Conservation (phyloP, 2,329 filamentous ascomycete species). For the Fusarium multiceps region DNA sequence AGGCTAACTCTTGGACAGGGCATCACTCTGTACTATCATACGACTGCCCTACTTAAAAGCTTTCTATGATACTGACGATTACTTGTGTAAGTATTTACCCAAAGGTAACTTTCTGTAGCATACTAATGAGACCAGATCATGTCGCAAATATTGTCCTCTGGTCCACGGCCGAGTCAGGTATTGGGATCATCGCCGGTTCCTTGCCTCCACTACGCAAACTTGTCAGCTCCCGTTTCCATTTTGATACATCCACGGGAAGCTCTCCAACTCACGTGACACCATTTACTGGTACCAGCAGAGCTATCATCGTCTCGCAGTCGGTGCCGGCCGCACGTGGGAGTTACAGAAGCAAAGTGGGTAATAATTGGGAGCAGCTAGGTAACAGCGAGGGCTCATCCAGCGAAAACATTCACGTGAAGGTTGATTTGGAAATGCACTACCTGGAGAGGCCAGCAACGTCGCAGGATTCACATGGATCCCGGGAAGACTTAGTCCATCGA, state of each 20-base stretch:
- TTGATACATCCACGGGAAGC: neutral
- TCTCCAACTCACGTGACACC: constrained; percentile 8
- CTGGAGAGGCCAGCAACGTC: constrained; percentile 1
- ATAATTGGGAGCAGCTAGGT: constrained; percentile 12
- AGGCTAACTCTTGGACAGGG: neutral
- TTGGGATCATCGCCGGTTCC: constrained; percentile 28
- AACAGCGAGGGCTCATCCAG: neutral
- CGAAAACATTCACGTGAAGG: constrained; percentile 14
- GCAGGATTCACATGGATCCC: neutral
- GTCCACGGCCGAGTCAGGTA: constrained; percentile 34
- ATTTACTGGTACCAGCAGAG: neutral
- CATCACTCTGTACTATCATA: constrained; percentile 28
- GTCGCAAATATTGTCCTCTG: constrained; percentile 21
- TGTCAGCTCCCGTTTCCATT: constrained; percentile 9
- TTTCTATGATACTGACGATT: neutral
- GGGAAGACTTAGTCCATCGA: neutral
- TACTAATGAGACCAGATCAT: constrained; percentile 8
- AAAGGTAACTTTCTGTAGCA: rapidly evolving
- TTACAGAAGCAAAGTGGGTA: neutral
- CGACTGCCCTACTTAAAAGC: constrained; percentile 27
- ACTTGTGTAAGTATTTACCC: constrained; percentile 10
- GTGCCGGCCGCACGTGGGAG: neutral
- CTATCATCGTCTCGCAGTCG: neutral
- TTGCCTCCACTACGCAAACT: constrained; percentile 24
- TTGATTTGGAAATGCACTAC: constrained; percentile 14